Percentiles rank a stretch among this genome's conserved stretches.
Evolutionary conservation across 2,329 filamentous ascomycete genomes (phyloP).

Genomic region (Myotisia sp.): DNA sequence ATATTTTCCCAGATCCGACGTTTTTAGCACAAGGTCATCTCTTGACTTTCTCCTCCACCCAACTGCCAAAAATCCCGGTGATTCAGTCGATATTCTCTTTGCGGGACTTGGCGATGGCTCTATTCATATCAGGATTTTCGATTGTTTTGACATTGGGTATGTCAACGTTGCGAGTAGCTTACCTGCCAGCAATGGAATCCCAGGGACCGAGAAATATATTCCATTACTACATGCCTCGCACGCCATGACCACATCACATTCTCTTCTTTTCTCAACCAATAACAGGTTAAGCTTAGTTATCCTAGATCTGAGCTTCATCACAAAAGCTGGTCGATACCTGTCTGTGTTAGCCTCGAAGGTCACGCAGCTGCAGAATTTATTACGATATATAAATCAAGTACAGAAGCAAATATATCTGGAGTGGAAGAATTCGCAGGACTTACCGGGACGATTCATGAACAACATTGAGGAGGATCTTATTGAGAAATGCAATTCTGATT

Average conservation of each 20-base stretch:
- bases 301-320: conserved; percentile 71
- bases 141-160: conserved; percentile 65
- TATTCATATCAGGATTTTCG: conserved; percentile 68
- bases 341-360: conserved; percentile 75
- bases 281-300: conserved; percentile 44
- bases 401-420: conserved; percentile 66
- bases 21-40: conserved; percentile 56
- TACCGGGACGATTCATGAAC: conserved; percentile 63
- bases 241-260: conserved; percentile 59
- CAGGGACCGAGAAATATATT: conserved; percentile 26
- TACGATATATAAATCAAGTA: conserved; percentile 72
- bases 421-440: conserved; percentile 67
- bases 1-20: conserved; percentile 34
- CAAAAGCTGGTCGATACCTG: conserved; percentile 58
- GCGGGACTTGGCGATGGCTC: conserved; percentile 56
- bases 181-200: conserved; percentile 18
- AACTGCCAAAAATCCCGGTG: conserved; percentile 48
- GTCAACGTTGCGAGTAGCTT: conserved; percentile 22
- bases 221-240: conserved; percentile 54
- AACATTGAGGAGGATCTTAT: conserved; percentile 63
- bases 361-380: conserved; percentile 70
- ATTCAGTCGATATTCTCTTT: conserved; percentile 66
- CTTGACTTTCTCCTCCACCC: conserved; percentile 56
- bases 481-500: conserved; percentile 47
- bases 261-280: conserved; percentile 42